Base-by-base conservation (phyloP, 805 yeast species). In the Naumovozyma baii region DNA sequence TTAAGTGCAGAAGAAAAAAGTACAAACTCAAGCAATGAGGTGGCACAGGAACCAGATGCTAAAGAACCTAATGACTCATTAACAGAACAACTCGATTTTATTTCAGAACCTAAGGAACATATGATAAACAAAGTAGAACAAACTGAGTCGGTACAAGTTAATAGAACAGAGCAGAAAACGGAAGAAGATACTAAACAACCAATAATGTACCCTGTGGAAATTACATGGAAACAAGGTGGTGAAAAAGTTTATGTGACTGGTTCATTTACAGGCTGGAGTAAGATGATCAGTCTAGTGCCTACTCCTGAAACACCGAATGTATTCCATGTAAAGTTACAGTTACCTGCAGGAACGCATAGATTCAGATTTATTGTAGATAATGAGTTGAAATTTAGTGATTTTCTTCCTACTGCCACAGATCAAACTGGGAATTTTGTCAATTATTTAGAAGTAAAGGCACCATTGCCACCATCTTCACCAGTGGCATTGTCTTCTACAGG, bases 181-280 rank as follows among this genome's bases (percentile, higher is more conserved):
- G 31, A 29, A 14, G 31, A 9, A 13, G 36, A 29, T 42, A 36
- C 35, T 41, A 44, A 35, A 49, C 63, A 31, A 53, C 46, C n/a
- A 37, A 49, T 22, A 37, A 48, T 61, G 55, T 49, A 54, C 2
- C 76, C 77, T 3, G 70, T 85, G 1, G 86, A 81, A 39, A 80
- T 87, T 43, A 77, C 76, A 47, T 90, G 98, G 98, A 78, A 78
- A n/a, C 95, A 90, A 61, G 96, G 96, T 12, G 97, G 97, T 43
- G 74, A 75, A 34, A 83, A 83, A 52, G 97, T 90, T 2, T 92
- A 86, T 61, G 95, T 90, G 12, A 92, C 96, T 31, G 98, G 98
- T 34, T 83, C 96, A 1, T 90, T 90, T 63, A 92, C 98, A 0
- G 95, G 94, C 2, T 92, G 98, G 97, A 71, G 95, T 48, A 88